Evolutionary conservation across 139 green algal species (phyloP), one percentile per base, ranked within the genome.

Genomic region (Chlorella sp.): DNA sequence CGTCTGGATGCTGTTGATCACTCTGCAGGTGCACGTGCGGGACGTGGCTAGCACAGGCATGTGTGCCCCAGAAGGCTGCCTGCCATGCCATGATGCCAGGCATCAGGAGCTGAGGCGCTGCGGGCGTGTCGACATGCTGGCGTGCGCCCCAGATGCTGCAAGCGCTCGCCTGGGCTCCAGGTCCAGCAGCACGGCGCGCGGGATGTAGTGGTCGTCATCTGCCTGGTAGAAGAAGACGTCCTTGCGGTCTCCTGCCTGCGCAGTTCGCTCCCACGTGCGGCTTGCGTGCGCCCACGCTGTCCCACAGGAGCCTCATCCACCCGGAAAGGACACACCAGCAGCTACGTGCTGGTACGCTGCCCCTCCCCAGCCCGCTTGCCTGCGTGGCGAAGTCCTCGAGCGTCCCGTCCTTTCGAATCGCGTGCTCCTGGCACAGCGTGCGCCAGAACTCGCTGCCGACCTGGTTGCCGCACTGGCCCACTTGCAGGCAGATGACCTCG

Each of bases 221-320:
- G 96, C 96, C 74, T 99, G 96, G 77, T 99, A 99, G 83, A 99
- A 99, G 80, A 99, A 99, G 10, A 99, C 93, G 66, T 99, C 96
- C 67, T 98, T 99, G 22, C 96, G 82, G 80, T 99, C 96, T 4
- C 86, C 89, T 23, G 80, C 83, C 80, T 89, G 77, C 55, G 17
- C 42, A n/a, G n/a, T n/a, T n/a, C n/a, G n/a, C n/a, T n/a, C n/a
- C n/a, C n/a, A n/a, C n/a, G n/a, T n/a, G n/a, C n/a, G n/a, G n/a
- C n/a, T n/a, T n/a, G n/a, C n/a, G n/a, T n/a, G n/a, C n/a, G n/a
- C n/a, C n/a, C n/a, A n/a, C n/a, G n/a, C n/a, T n/a, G n/a, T n/a
- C n/a, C n/a, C n/a, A n/a, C n/a, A n/a, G n/a, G n/a, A n/a, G n/a
- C n/a, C n/a, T n/a, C n/a, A n/a, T n/a, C n/a, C n/a, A n/a, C n/a